These are phyloP conservation scores for Eucalyptus caleyi DNA, from an alignment of 345 rosid species.

Conservation along the genomic window DNA sequence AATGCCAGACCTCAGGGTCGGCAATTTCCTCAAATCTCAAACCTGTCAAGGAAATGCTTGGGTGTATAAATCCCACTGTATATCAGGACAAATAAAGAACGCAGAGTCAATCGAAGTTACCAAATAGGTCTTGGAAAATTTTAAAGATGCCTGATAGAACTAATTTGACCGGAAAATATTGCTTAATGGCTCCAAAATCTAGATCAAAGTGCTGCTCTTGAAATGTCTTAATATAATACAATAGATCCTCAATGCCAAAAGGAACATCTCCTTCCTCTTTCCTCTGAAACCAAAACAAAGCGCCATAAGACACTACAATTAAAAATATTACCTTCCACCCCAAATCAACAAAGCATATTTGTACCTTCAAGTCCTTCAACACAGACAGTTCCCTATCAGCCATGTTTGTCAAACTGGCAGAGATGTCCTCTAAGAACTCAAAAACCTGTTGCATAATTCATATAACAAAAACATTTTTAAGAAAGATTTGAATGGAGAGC, in stretches of 20 bases:
- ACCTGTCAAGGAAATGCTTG: constrained; percentile 24
- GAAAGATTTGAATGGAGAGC: background rate
- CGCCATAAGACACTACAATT: background rate
- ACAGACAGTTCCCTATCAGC: constrained; percentile 59
- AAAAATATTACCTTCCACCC: background rate
- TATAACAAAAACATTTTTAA: background rate
- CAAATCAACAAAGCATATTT: background rate
- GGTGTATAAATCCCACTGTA: background rate
- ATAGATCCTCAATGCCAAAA: constrained; percentile 78
- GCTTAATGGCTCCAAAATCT: constrained; percentile 66
- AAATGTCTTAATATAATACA: constrained; percentile 69
- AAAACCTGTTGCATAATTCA: constrained; percentile 40
- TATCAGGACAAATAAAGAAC: background rate
- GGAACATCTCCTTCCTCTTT: constrained; percentile 85
- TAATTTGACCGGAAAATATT: constrained; percentile 74
- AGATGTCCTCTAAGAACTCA: constrained; percentile 84
- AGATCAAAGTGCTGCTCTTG: constrained; percentile 77
- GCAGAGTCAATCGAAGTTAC: constrained; percentile 18
- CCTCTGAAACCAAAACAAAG: constrained; percentile 26
- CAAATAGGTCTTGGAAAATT: constrained; percentile 84
- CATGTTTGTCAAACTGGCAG: constrained; percentile 61
- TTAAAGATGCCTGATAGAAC: constrained; percentile 86
- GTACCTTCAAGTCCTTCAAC: constrained; percentile 81
- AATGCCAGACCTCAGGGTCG: constrained; percentile 66
- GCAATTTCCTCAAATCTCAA: constrained; percentile 68